These are phyloP conservation scores for Metschnikowia orientalis DNA, from an alignment of 805 yeast species.

Conservation along the genomic window DNA sequence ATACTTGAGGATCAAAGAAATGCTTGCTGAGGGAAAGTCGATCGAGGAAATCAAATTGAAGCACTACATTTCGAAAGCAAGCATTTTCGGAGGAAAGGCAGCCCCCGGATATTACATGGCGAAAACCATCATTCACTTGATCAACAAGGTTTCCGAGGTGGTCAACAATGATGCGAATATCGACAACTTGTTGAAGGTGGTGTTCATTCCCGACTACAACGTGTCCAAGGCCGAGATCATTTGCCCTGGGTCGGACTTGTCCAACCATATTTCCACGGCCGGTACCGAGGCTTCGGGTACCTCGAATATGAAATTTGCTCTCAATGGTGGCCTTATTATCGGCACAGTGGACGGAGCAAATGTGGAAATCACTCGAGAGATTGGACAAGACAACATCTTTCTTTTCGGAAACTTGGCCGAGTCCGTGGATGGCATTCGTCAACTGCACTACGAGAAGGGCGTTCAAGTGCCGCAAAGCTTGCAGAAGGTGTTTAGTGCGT, in stretches of 20 bases:
- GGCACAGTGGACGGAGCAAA: constrained; percentile 98
- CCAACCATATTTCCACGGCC: constrained; percentile 94
- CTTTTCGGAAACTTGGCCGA: constrained; percentile 88
- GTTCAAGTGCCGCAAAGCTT: constrained; percentile 58
- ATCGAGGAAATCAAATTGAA: constrained; percentile 51
- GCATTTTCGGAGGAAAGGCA: constrained; percentile 88
- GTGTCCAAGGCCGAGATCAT: constrained; percentile 92
- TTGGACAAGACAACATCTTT: constrained; percentile 90
- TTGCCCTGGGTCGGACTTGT: constrained; percentile 83
- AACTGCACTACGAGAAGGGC: constrained; percentile 62
- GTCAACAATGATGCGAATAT: constrained; percentile 74
- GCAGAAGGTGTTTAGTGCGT: constrained; percentile 55
- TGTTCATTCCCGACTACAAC: constrained; percentile 86
- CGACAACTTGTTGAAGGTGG: constrained; percentile 75
- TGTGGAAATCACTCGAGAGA: constrained; percentile 89
- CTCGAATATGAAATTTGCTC: constrained; percentile 90
- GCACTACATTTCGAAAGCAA: constrained; percentile 68
- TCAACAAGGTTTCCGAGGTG: constrained; percentile 76
- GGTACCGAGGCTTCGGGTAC: constrained; percentile 98
- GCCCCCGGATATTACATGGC: constrained; percentile 99
- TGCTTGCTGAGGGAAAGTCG: constrained; percentile 46
- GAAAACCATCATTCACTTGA: constrained; percentile 79
- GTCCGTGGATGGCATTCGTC: constrained; percentile 81
- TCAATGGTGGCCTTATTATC: constrained; percentile 89
- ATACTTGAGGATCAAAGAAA: constrained; percentile 68